A percentile compares a stretch with the other conserved stretches of the same genome.
Evolutionary conservation across 2,329 filamentous ascomycete genomes (phyloP).

Genomic region (Fusarium torulosum): DNA sequence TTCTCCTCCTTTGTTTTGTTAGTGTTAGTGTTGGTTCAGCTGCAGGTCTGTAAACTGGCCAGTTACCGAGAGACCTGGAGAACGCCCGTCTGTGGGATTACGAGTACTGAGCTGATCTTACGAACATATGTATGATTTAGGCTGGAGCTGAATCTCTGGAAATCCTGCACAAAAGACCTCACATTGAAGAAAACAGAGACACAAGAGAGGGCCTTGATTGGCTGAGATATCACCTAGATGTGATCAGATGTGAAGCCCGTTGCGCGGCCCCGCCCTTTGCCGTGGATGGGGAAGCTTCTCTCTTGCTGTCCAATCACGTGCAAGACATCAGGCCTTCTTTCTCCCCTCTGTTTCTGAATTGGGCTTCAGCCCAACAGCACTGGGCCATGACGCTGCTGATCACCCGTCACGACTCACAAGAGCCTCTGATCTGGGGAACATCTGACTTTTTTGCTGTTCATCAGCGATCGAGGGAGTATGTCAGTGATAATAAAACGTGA

Average conservation of each 20-base stretch:
- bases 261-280: constrained; percentile 36
- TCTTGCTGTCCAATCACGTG: constrained; percentile 29
- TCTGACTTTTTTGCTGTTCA: constrained; percentile 32
- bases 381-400: constrained; percentile 39
- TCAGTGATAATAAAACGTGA: constrained; percentile 9
- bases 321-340: constrained; percentile 6
- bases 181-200: constrained; percentile 20
- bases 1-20: constrained; percentile 8
- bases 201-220: constrained; percentile 28
- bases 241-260: constrained; percentile 42
- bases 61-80: constrained; percentile 24
- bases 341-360: constrained; percentile 17
- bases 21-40: constrained; percentile 21
- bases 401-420: constrained; percentile 42
- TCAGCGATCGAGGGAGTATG: constrained; percentile 10
- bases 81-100: constrained; percentile 7
- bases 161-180: constrained; percentile 30
- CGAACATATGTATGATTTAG: constrained; percentile 21
- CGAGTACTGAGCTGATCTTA: constrained; percentile 18
- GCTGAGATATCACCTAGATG: constrained; percentile 25
- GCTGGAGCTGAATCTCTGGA: constrained; percentile 24
- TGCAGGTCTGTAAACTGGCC: constrained; percentile 31
- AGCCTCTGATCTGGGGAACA: constrained; percentile 36
- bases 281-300: constrained; percentile 25
- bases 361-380: constrained; percentile 26